Percentiles rank a stretch among this genome's conserved stretches.
Conservation (phyloP, 257 asterid species). For the Oldenlandia corymbosa region DNA sequence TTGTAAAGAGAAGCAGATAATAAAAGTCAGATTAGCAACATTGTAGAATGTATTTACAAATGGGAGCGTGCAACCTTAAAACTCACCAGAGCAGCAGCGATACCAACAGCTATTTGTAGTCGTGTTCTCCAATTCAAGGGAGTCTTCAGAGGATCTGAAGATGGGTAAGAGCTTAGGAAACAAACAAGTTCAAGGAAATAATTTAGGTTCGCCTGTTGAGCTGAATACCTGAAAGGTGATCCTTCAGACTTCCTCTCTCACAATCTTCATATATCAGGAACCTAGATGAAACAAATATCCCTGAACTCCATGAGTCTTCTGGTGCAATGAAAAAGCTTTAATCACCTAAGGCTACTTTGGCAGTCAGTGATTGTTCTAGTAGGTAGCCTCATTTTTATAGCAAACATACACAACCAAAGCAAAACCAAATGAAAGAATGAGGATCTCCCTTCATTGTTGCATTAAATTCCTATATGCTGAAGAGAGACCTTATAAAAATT, state of each 20-base stretch:
- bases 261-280: conserved; percentile 65
- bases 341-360: not conserved
- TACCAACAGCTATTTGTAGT: conserved; percentile 60
- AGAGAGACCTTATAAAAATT: no score
- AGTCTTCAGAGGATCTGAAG: conserved; percentile 80
- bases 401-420: no score
- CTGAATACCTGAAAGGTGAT: conserved; percentile 55
- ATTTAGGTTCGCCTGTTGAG: not conserved
- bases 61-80: conserved; percentile 10
- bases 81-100: conserved; percentile 91
- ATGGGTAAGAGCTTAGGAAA: conserved; percentile 10
- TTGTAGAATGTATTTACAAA: not conserved
- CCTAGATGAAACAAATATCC: conserved; percentile 26
- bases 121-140: conserved; percentile 92
- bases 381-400: not conserved
- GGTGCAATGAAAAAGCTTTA: no score
- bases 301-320: conserved; percentile 2
- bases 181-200: not conserved
- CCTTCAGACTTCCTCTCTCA: conserved; percentile 78
- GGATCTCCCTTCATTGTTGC: not conserved
- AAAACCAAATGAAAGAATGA: no score
- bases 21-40: no score
- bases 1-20: not conserved
- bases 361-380: not conserved
- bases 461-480: not conserved